phyloP scores from a whole-genome alignment of 192 early-diverging fungal genomes.

The Chytriomyces sp. region DNA sequence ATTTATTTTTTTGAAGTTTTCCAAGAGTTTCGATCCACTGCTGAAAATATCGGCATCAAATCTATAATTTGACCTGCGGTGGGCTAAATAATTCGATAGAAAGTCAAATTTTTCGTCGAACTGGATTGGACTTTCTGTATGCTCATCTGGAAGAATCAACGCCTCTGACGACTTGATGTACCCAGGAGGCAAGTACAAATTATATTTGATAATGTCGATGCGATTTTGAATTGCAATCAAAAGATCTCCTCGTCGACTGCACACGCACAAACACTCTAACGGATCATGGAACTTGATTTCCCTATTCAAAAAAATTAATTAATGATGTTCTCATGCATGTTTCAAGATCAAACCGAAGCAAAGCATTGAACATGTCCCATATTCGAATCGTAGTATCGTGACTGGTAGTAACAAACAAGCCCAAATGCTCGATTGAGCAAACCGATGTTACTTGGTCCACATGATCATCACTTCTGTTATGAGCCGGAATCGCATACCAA shows the following conservation, averaged over 20 bases:
- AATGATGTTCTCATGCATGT: background rate
- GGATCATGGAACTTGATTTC: slow-evolving; percentile 53
- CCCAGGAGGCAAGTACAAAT: slow-evolving; percentile 37
- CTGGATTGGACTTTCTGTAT: slow-evolving; percentile 29
- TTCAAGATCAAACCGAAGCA: slow-evolving; percentile 33
- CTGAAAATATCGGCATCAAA: background rate
- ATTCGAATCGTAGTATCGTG: slow-evolving; percentile 44
- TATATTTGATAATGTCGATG: slow-evolving; percentile 42
- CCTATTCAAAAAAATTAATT: slow-evolving; percentile 20
- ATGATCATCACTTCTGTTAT: slow-evolving; percentile 50
- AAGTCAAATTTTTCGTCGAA: slow-evolving; percentile 49
- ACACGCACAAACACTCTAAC: slow-evolving; percentile 40
- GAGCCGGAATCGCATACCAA: slow-evolving; percentile 36
- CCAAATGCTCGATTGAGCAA: slow-evolving; percentile 29
- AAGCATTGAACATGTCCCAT: slow-evolving; percentile 49
- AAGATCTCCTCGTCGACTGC: slow-evolving; percentile 41
- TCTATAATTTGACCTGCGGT: background rate
- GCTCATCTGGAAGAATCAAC: background rate
- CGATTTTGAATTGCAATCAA: slow-evolving; percentile 48
- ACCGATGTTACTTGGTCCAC: slow-evolving; percentile 44
- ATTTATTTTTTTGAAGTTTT: slow-evolving; percentile 4
- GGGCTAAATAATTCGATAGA: slow-evolving; percentile 14
- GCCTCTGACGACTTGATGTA: slow-evolving; percentile 34
- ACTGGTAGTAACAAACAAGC: slow-evolving; percentile 40
- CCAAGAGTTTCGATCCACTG: background rate